These are phyloP conservation scores for Tarenaya hassleriana DNA, from an alignment of 345 rosid species.

Conservation along the genomic window DNA sequence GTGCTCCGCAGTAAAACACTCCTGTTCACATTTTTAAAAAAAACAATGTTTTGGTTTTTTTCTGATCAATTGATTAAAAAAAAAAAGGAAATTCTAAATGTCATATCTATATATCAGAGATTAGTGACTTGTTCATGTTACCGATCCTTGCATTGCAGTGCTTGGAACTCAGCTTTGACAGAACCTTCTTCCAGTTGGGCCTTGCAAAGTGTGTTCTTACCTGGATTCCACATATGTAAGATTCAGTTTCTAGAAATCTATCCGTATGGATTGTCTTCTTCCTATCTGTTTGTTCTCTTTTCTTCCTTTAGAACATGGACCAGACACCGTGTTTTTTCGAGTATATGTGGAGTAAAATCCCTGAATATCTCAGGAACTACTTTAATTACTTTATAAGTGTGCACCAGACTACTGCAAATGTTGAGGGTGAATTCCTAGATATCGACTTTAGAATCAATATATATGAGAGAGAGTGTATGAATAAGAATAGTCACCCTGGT, in stretches of 20 bases:
- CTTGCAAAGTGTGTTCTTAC: slow-evolving; percentile 95
- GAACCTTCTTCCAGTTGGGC: slow-evolving; percentile 93
- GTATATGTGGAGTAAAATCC: no score
- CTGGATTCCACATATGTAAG: slow-evolving; percentile 26
- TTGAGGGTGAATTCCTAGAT: no score
- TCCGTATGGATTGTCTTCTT: no score
- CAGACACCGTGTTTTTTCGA: no score
- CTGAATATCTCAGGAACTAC: no score
- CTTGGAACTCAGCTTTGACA: slow-evolving; percentile 78
- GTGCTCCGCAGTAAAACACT: slow-evolving; percentile 97
- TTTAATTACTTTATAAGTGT: no score
- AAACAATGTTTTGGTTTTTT: neutral
- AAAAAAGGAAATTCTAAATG: no score
- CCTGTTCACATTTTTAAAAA: slow-evolving; percentile 38
- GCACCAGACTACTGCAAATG: no score
- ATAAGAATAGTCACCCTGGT: slow-evolving; percentile 52
- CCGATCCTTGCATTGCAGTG: slow-evolving; percentile 89
- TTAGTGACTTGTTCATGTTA: slow-evolving; percentile 21
- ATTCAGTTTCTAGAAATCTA: neutral
- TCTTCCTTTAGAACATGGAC: no score
- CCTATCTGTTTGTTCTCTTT: no score
- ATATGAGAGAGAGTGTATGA: neutral
- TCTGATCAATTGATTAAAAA: neutral
- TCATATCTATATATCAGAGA: no score
- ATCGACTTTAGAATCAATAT: no score